Base-by-base conservation (phyloP, 2,329 filamentous ascomycete genomes). In the Cladobotryum protrusum region DNA sequence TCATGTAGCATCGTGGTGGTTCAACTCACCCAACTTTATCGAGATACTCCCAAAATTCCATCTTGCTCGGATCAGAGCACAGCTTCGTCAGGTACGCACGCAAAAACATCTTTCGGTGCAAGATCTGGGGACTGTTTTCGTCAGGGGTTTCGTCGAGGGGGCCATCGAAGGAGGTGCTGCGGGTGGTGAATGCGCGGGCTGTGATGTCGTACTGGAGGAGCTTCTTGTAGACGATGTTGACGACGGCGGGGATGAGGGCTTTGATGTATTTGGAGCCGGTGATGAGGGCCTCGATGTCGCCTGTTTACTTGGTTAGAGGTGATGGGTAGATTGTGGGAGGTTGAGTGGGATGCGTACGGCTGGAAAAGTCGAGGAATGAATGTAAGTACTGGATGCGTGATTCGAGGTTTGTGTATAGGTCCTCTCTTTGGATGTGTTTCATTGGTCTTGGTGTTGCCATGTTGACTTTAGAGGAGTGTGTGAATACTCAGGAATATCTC, bases 221-320 rank as follows among this genome's bases (percentile, higher is more conserved):
- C 64, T 92, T 92, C 62, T 83, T 83, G 72, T 92, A 93, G 33
- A 92, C 86, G 53, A 90, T 87, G 67, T 91, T 89, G 61, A 92
- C 87, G 18, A 93, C 79, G 42, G 87, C 84, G 1, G 89, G 89
- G 55, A 92, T 89, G 32, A 92, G 78, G n/a, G 84, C 81, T 61
- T 86, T 86, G 71, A 90, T 85, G 69, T 89, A 89, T 65, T 89
- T 89, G 52, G 81, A 74, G 54, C 86, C 86, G 3, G 75, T 73
- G 13, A 79, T 74, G 35, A 91, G 76, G 36, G 86, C 85, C 56
- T 86, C 83, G 50, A 89, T 82, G 61, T 90, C 86, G 54, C 77
- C 86, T 87, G 52, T 11, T 29, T 34, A 14, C 6, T 12, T 24
- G 19, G 8, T 5, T 29, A 13, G 4, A 32, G 17, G 1, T 43